These are phyloP conservation scores for Betula pendula DNA, from an alignment of 306 rosid genomes.

Conservation along the genomic window DNA sequence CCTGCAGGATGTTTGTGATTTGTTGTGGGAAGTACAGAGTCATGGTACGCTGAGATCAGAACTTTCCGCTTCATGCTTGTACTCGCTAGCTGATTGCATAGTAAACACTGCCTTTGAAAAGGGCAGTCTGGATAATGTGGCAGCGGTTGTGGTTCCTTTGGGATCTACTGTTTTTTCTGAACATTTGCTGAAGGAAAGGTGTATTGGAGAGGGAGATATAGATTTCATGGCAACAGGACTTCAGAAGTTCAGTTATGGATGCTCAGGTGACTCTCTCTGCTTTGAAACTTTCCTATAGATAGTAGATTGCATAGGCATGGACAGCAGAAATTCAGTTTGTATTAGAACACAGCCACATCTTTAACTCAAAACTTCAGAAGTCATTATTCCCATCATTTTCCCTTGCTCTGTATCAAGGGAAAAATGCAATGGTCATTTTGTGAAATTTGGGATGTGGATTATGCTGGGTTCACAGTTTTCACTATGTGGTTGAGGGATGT, in stretches of 20 bases:
- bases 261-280: conserved; percentile 54
- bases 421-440: background rate
- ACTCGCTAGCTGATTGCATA: conserved; percentile 77
- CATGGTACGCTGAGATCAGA: conserved; percentile 41
- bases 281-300: conserved; percentile 12
- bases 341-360: background rate
- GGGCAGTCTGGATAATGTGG: conserved; percentile 93
- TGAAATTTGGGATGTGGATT: background rate
- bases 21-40: conserved; percentile 71
- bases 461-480: background rate
- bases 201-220: conserved; percentile 44
- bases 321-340: background rate
- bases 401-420: background rate
- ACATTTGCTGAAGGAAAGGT: conserved; percentile 35
- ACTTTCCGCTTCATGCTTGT: conserved; percentile 60
- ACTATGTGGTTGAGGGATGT: too few relatives aligned
- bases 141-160: conserved; percentile 84
- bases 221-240: conserved; percentile 36
- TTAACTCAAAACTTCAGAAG: background rate
- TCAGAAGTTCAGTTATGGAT: conserved; percentile 40
- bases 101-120: conserved; percentile 63
- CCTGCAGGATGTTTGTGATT: conserved; percentile 86
- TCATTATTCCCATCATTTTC: background rate
- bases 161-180: conserved; percentile 43
- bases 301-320: background rate